A percentile compares a stretch with the other conserved stretches of the same genome.
Conservation (phyloP, 2,329 filamentous ascomycete genomes). For the Metarhizium rileyi region DNA sequence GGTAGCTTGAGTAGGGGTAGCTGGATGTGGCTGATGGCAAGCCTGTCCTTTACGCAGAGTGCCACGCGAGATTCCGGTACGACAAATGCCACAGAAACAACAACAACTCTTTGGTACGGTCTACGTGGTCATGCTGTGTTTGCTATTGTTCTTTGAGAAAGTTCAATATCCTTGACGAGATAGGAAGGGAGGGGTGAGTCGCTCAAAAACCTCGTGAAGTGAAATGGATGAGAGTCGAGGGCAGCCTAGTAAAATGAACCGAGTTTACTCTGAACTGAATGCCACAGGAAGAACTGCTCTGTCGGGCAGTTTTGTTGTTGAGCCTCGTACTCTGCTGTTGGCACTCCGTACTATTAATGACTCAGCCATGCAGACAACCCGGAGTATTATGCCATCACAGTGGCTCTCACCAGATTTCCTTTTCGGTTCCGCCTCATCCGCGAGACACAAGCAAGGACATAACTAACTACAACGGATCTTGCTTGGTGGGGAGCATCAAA, state of each 20-base stretch:
- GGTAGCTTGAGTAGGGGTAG: background rate
- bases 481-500: background rate
- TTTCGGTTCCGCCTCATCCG: background rate
- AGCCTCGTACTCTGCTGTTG: too few species aligned
- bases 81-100: slow-evolving; percentile 10
- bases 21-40: slow-evolving; percentile 2
- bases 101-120: background rate
- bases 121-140: background rate
- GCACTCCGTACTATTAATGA: too few species aligned
- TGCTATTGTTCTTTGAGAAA: too few species aligned
- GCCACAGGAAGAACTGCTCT: too few species aligned
- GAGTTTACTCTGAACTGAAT: too few species aligned
- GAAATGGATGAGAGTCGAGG: too few species aligned
- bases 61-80: slow-evolving; percentile 12
- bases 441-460: background rate
- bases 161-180: too few species aligned
- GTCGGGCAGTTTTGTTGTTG: too few species aligned
- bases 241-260: too few species aligned
- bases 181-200: too few species aligned
- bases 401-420: background rate
- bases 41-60: slow-evolving; percentile 6
- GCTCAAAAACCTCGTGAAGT: too few species aligned
- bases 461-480: background rate
- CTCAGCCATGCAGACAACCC: background rate
- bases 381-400: background rate